A percentile compares a stretch with the other conserved stretches of the same genome.
phyloP scores from a whole-genome alignment of 805 yeast species.

The Isabelozyma gotoi region DNA sequence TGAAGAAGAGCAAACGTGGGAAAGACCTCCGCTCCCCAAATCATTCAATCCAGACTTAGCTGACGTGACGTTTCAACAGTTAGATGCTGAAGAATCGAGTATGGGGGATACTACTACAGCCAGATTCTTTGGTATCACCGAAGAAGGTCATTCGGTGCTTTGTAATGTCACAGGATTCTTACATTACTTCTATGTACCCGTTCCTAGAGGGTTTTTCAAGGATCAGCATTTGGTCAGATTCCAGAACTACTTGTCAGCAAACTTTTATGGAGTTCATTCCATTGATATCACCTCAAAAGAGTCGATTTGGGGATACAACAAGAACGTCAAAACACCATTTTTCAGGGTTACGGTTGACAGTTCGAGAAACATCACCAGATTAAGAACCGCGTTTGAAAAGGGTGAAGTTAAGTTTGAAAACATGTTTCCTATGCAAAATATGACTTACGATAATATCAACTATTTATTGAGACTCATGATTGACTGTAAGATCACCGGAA shows the following conservation, averaged over 20 bases:
- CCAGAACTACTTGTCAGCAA: conserved; percentile 43
- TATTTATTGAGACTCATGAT: conserved; percentile 85
- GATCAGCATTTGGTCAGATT: conserved; percentile 52
- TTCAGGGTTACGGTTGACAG: conserved; percentile 69
- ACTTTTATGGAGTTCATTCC: conserved; percentile 57
- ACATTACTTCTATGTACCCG: conserved; percentile 91
- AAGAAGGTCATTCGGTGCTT: conserved; percentile 81
- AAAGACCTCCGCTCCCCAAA: conserved; percentile 56
- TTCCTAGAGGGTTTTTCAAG: conserved; percentile 72
- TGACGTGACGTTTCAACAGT: conserved; percentile 80
- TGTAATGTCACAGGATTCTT: conserved; percentile 87
- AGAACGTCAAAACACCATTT: conserved; percentile 75
- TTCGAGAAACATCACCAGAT: conserved; percentile 61
- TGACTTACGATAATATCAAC: conserved; percentile 88
- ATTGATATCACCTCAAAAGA: conserved; percentile 72
- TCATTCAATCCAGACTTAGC: conserved; percentile 46
- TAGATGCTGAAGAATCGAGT: conserved; percentile 87
- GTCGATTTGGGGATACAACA: conserved; percentile 91
- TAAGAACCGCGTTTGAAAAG: conserved; percentile 80
- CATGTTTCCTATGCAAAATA: conserved; percentile 57
- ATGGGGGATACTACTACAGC: conserved; percentile 61
- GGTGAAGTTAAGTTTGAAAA: conserved; percentile 71
- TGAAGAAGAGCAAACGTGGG: conserved; percentile 42
- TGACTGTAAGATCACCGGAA: conserved; percentile 89
- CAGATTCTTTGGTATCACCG: conserved; percentile 90